These are phyloP conservation scores for Sporothrix brasiliensis DNA, from an alignment of 2,329 filamentous ascomycete genomes.

Conservation along the genomic window DNA sequence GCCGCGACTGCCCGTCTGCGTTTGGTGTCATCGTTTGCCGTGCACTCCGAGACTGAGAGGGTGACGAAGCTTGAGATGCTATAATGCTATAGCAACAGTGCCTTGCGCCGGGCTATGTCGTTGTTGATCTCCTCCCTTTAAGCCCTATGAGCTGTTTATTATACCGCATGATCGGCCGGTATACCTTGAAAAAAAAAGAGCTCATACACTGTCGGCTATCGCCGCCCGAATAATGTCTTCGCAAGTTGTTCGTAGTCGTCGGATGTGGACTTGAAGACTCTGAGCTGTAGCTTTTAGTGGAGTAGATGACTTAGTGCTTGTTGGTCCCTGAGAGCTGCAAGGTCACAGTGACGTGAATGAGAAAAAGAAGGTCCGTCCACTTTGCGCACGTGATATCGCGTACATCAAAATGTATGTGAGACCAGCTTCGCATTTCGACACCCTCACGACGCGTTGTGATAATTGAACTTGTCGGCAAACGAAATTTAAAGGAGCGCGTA, in stretches of 20 bases:
- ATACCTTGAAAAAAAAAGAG: background rate
- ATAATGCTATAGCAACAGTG: slow-evolving; percentile 26
- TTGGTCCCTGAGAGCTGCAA: background rate
- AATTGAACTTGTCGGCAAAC: background rate
- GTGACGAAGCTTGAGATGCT: slow-evolving; percentile 17
- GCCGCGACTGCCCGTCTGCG: background rate
- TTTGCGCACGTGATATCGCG: slow-evolving; percentile 12
- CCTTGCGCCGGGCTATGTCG: background rate
- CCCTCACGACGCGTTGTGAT: background rate
- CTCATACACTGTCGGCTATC: too few relatives aligned
- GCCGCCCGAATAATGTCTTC: background rate
- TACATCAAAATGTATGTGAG: background rate
- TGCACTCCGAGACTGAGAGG: background rate
- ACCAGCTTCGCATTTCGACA: background rate
- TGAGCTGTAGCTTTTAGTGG: slow-evolving; percentile 21
- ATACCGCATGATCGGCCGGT: background rate
- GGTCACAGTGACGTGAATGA: slow-evolving; percentile 1
- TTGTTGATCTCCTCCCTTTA: slow-evolving; percentile 9
- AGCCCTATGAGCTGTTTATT: too few relatives aligned
- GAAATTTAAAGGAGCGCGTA: background rate
- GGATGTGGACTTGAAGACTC: background rate
- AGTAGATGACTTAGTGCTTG: slow-evolving; percentile 5
- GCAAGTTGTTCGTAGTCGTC: background rate
- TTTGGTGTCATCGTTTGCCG: background rate
- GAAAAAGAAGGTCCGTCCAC: background rate